A percentile compares a stretch with the other conserved stretches of the same genome.
Evolutionary conservation across 1,139 yeast species (phyloP).

Genomic region (Saccharomyces hybrid): DNA sequence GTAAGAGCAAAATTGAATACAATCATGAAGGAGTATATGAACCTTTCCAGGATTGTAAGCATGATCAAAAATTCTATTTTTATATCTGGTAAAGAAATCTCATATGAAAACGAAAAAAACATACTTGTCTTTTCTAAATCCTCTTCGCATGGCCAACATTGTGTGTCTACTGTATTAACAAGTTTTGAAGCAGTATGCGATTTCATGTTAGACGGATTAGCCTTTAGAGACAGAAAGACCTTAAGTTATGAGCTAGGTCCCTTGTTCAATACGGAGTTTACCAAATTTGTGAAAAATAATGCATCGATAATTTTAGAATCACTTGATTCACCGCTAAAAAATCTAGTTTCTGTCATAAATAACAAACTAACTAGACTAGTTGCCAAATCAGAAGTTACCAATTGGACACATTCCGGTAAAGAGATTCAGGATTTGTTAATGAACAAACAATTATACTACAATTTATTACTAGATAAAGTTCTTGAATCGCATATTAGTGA

Average conservation of each 20-base stretch:
- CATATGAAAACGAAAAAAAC: constrained; percentile 4
- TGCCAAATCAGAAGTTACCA: background rate
- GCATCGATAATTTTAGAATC: constrained; percentile 18
- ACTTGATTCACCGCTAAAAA: constrained; percentile 8
- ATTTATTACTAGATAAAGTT: constrained; percentile 21
- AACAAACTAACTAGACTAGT: constrained; percentile 12
- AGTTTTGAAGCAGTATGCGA: constrained; percentile 14
- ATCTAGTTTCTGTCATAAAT: constrained; percentile 10
- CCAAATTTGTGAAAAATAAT: constrained; percentile 20
- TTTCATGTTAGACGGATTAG: constrained; percentile 12
- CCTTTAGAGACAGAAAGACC: constrained; percentile 2
- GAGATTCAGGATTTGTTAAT: constrained; percentile 18
- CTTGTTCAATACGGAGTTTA: constrained; percentile 19
- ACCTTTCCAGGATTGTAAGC: constrained; percentile 8
- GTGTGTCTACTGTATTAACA: constrained; percentile 3
- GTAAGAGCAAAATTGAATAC: constrained; percentile 14
- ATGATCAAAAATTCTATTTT: constrained; percentile 14
- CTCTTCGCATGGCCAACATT: background rate
- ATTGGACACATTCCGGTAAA: constrained; percentile 16
- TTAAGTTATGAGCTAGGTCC: constrained; percentile 17
- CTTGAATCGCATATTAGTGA: constrained; percentile 16
- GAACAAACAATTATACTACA: constrained; percentile 20
- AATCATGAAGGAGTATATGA: constrained; percentile 13
- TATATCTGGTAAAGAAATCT: background rate
- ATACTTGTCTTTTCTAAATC: background rate